These are phyloP conservation scores for Ceratobasidium sp. DNA, from an alignment of 1,284 basidiomycete species.

Conservation along the genomic window DNA sequence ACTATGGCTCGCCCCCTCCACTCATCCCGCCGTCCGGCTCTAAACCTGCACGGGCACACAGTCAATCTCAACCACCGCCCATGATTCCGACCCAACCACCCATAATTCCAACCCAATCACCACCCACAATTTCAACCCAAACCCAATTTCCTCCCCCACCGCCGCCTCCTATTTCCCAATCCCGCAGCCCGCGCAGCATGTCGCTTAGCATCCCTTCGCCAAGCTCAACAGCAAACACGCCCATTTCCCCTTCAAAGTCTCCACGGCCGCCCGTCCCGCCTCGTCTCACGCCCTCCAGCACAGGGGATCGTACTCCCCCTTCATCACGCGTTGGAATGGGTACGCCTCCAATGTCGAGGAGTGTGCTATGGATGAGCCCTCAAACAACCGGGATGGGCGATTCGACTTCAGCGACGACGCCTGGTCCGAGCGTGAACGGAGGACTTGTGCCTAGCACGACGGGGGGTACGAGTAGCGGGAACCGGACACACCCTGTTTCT, in stretches of 20 bases:
- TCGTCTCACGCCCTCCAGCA: constrained; percentile 21
- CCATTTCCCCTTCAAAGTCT: constrained; percentile 8
- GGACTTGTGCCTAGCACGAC: constrained; percentile 5
- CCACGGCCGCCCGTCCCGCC: constrained; percentile 31
- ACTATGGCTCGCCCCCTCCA: background rate
- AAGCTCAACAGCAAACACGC: constrained; percentile 22
- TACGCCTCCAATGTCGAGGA: constrained; percentile 32
- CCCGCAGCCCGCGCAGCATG: constrained; percentile 43
- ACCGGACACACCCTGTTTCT: constrained; percentile 13
- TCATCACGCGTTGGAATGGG: constrained; percentile 21
- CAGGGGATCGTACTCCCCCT: constrained; percentile 13
- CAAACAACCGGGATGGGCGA: constrained; percentile 11
- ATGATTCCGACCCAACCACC: background rate
- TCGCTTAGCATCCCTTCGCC: constrained; percentile 21
- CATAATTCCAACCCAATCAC: too few species aligned
- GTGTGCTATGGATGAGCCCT: constrained; percentile 29
- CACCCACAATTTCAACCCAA: too few species aligned
- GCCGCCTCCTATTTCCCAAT: constrained; percentile 2
- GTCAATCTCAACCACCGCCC: constrained; percentile 15
- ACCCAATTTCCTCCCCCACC: constrained; percentile 1
- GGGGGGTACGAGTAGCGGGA: constrained; percentile 19
- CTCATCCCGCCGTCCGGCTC: constrained; percentile 2
- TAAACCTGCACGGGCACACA: background rate
- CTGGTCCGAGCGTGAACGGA: constrained; percentile 7
- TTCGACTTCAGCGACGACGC: background rate